phyloP scores from a whole-genome alignment of 208 protist genomes.

The Trichomonas vaginalis region DNA sequence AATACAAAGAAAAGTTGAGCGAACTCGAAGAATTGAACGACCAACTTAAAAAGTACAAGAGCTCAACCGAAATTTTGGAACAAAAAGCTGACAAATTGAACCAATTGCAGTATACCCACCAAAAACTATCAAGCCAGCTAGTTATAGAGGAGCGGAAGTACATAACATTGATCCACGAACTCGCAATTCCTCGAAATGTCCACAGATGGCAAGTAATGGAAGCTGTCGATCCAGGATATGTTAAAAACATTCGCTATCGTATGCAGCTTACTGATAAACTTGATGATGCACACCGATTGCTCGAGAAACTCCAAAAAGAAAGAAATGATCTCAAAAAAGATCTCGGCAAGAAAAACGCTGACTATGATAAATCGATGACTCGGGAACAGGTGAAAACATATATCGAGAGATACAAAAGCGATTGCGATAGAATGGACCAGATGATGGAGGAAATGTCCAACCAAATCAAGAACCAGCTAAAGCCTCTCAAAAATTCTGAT shows the following conservation, averaged over 20 bases:
- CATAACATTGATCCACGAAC: background rate
- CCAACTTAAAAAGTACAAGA: background rate
- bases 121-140: background rate
- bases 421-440: background rate
- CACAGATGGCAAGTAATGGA: background rate
- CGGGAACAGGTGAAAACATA: background rate
- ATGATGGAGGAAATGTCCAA: background rate
- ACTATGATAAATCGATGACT: background rate
- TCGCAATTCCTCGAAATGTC: background rate
- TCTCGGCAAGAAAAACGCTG: background rate
- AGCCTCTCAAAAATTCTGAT: background rate
- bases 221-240: background rate
- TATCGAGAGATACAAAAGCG: background rate
- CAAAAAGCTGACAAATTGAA: background rate
- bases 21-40: background rate
- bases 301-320: background rate
- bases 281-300: background rate
- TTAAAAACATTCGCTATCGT: background rate
- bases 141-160: background rate
- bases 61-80: background rate
- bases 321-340: slow-evolving; percentile 1
- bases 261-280: background rate
- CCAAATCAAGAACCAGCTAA: background rate
- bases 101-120: background rate
- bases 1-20: background rate